These are phyloP conservation scores for Brassica nigra DNA, from an alignment of 345 rosid species.

Conservation along the genomic window DNA sequence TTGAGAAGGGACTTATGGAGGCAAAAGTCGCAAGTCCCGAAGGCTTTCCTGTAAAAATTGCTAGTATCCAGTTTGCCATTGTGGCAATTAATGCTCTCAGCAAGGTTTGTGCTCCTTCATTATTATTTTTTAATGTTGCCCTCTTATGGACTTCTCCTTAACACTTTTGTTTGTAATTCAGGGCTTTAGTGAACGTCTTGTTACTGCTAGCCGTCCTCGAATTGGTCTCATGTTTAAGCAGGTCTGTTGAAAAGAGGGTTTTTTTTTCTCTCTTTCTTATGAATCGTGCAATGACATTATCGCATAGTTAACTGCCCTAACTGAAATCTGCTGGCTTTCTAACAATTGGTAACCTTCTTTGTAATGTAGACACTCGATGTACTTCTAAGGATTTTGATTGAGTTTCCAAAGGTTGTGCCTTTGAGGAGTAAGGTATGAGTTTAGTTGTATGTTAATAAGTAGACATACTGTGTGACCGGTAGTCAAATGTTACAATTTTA, in stretches of 20 bases:
- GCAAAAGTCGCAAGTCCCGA: conserved; percentile 52
- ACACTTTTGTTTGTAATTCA: conserved; percentile 39
- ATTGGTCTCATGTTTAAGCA: conserved; percentile 92
- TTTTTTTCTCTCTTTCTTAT: background rate
- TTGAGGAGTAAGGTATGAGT: conserved; percentile 75
- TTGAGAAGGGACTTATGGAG: conserved; percentile 59
- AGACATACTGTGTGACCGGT: conserved; percentile 14
- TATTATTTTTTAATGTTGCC: conserved; percentile 7
- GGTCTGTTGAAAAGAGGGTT: conserved; percentile 56
- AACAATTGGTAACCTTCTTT: conserved; percentile 13
- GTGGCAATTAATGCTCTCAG: conserved; percentile 93
- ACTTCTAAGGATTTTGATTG: conserved; percentile 75
- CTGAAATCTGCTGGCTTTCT: conserved; percentile 18
- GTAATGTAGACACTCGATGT: conserved; percentile 83
- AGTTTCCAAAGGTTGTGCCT: conserved; percentile 79
- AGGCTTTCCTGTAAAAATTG: conserved; percentile 59
- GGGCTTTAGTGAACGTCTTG: conserved; percentile 97
- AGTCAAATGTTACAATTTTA: background rate
- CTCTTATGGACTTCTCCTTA: conserved; percentile 24
- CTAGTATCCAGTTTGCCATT: conserved; percentile 67
- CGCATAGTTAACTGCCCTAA: background rate
- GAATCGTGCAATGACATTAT: background rate
- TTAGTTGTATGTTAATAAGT: conserved; percentile 25
- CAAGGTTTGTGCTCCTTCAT: conserved; percentile 59
- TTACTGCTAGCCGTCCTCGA: conserved; percentile 78